Base-by-base conservation (phyloP, 2,329 filamentous ascomycete species). In the Escovopsis sp. region DNA sequence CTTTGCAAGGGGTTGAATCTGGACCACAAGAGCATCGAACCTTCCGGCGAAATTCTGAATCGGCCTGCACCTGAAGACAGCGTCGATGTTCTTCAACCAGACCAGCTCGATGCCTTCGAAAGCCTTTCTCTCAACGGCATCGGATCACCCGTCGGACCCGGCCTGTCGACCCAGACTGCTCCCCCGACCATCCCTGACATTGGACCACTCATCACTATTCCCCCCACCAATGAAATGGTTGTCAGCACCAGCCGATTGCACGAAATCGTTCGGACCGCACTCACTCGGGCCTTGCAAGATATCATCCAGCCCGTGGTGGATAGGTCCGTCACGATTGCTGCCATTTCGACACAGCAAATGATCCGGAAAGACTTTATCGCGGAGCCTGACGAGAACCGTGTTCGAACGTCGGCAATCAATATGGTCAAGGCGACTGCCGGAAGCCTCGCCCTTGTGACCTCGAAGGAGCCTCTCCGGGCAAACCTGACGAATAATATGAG, bases 221-320 rank as follows among this genome's bases (percentile, higher is more conserved):
- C 89, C 6, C 83, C 85, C 1, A 78, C 78, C 30, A 87, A 82
- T 57, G 83, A 82, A 60, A 79, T 85, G 72, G 75, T 91, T 51
- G 73, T 91, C 49, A 80, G 79, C 59, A 69, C 81, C 47, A 66
- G 70, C 41, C 75, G 83, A 11, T 61, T 82, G 39, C 75, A 78
- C 47, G 75, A 80, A 51, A 94, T 96, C 51, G 86, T 96, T 43
- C 77, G 84, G 49, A 80, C 73, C 38, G 88, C 93, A 33, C 82
- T 95, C 42, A 86, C 85, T 38, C 82, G 87, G 46, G 89, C 93
- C 30, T 81, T 98, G 36, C 82, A 86, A 46, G 93, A 98, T 56
- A 98, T 98, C 43, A 96, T 98, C 47, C 86, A 89, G 42, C 93
- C 91, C 23, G 91, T 98, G 2, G 93, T 98, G 12, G 93, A 98